Conservation (phyloP, 2,329 filamentous ascomycete genomes). For the Endothia cerciana region DNA sequence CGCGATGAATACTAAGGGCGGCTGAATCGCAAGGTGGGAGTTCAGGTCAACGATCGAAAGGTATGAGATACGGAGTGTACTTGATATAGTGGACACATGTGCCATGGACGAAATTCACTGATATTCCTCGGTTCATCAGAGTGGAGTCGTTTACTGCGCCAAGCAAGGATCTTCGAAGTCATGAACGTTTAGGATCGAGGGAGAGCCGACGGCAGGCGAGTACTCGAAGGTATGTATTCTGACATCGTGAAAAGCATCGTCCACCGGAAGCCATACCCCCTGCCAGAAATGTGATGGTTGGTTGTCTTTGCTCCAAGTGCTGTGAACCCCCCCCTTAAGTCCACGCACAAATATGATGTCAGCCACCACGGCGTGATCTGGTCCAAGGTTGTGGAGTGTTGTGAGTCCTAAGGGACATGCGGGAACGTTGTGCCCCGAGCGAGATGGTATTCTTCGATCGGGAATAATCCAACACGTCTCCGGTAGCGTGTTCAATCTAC, state of each 20-base stretch:
- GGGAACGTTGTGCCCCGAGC: neutral
- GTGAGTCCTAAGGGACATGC: constrained; percentile 33
- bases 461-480: neutral
- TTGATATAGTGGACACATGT: neutral
- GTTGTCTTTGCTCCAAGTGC: constrained; percentile 40
- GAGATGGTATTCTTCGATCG: neutral
- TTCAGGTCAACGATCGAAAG: neutral
- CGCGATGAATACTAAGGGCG: constrained; percentile 39
- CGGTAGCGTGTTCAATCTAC: neutral
- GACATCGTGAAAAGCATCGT: constrained; percentile 38
- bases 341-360: constrained; percentile 46
- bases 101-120: constrained; percentile 25
- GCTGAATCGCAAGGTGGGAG: constrained; percentile 21
- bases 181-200: constrained; percentile 36
- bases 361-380: constrained; percentile 15
- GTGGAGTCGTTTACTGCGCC: constrained; percentile 37
- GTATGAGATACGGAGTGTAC: neutral
- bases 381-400: constrained; percentile 30
- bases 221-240: constrained; percentile 41
- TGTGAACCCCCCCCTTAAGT: constrained; percentile 41
- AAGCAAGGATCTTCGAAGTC: constrained; percentile 40
- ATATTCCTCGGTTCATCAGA: constrained; percentile 25
- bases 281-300: constrained; percentile 39
- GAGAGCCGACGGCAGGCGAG: constrained; percentile 29
- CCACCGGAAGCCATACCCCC: constrained; percentile 38